A percentile compares a stretch with the other conserved stretches of the same genome.
Conservation (phyloP, 2,329 filamentous ascomycete genomes). For the Aspergillus fumigatus region DNA sequence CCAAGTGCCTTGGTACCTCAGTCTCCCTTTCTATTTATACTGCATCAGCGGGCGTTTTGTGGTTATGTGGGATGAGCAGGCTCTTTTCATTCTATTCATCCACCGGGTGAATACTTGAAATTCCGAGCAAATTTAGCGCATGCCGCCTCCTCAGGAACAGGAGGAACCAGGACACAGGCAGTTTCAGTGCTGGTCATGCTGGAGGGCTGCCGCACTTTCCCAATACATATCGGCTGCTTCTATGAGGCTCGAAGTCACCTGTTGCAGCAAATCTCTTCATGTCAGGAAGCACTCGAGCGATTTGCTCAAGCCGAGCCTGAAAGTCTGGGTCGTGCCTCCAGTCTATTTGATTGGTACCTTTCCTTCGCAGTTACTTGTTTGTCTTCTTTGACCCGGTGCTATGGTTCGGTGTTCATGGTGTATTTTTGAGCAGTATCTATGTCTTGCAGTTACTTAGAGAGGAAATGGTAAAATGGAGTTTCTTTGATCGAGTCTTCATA, state of each 20-base stretch:
- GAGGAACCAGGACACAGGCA: not conserved
- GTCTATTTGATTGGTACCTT: not conserved
- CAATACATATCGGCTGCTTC: not conserved
- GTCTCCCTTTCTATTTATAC: not conserved
- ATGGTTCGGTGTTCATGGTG: not conserved
- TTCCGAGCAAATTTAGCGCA: constrained; percentile 10
- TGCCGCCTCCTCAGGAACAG: not conserved
- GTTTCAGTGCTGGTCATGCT: constrained; percentile 10
- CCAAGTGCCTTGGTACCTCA: not conserved
- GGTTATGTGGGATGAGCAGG: not conserved
- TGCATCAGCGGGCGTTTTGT: not conserved
- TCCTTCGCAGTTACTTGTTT: not conserved
- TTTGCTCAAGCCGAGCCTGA: not conserved
- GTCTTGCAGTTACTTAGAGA: constrained; percentile 9
- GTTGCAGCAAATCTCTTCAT: not conserved
- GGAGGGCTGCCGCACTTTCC: constrained; percentile 5
- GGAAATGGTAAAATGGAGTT: constrained; percentile 12
- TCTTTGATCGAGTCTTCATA: constrained; percentile 1
- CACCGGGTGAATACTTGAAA: not conserved
- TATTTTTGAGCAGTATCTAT: not conserved
- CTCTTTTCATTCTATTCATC: not conserved
- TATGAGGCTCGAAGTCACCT: constrained; percentile 10
- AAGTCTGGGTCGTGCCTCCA: not conserved
- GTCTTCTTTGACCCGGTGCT: not conserved
- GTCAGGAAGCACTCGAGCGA: not conserved